Percentiles rank a stretch among this genome's conserved stretches.
Conservation (phyloP, 1,284 basidiomycete genomes). For the Fomitopsis palustris region DNA sequence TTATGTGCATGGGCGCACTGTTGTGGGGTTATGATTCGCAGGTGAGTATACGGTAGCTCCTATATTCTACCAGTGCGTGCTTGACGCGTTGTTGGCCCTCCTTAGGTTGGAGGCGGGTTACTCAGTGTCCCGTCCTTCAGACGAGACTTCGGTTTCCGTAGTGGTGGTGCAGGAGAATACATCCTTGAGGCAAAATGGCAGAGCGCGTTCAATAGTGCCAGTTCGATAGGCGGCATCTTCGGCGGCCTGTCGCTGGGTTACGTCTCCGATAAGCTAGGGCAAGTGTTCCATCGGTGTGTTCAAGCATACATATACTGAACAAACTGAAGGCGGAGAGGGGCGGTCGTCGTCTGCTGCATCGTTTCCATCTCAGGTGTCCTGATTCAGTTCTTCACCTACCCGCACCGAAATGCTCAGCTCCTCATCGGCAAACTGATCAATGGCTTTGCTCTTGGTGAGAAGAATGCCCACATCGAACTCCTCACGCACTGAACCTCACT, state of each 20-base stretch:
- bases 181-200: constrained; percentile 8
- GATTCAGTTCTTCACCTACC: constrained; percentile 12
- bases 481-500: neutral
- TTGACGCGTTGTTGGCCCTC: neutral
- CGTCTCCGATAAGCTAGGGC: constrained; percentile 11
- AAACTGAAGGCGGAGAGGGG: constrained; percentile 4
- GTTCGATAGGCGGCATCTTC: constrained; percentile 10
- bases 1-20: constrained; percentile 12
- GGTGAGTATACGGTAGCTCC: neutral
- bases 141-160: constrained; percentile 6
- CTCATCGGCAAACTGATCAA: constrained; percentile 8
- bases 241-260: constrained; percentile 10
- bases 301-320: neutral
- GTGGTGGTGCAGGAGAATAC: neutral
- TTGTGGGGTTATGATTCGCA: constrained; percentile 11
- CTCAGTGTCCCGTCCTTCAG: constrained; percentile 10
- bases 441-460: constrained; percentile 5
- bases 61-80: neutral
- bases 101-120: constrained; percentile 8
- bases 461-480: too few species aligned
- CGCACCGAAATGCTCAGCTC: constrained; percentile 9
- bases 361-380: constrained; percentile 10
- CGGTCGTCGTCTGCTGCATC: constrained; percentile 7
- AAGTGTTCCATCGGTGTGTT: neutral
- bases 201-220: constrained; percentile 10